These are phyloP conservation scores for Takashimella tepidaria DNA, from an alignment of 1,284 basidiomycete genomes.

Conservation along the genomic window DNA sequence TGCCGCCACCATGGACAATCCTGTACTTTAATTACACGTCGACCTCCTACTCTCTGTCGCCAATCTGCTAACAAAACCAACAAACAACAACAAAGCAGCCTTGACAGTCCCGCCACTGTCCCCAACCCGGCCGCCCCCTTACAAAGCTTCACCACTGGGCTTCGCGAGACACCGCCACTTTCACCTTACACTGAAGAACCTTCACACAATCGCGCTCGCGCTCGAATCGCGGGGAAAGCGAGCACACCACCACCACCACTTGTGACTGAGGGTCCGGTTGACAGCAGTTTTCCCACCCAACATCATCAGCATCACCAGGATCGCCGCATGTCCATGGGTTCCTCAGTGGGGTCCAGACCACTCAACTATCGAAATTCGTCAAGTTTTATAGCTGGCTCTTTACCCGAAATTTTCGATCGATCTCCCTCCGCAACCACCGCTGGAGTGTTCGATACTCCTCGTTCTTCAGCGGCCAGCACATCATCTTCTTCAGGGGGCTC, in stretches of 20 bases:
- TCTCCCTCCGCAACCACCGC: background rate
- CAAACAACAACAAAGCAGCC: too few relatives aligned
- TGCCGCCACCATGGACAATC: background rate
- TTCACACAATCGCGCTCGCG: too few relatives aligned
- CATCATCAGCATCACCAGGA: too few relatives aligned
- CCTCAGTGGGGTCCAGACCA: too few relatives aligned
- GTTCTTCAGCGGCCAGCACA: conserved; percentile 6
- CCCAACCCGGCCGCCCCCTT: background rate
- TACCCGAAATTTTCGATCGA: background rate
- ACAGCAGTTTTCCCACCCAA: background rate
- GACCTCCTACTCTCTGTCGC: background rate
- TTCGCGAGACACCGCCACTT: background rate
- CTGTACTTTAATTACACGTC: background rate
- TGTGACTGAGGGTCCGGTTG: background rate
- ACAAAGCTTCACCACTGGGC: background rate
- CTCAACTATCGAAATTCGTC: too few relatives aligned
- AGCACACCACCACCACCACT: background rate
- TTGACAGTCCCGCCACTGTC: background rate
- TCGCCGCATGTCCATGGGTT: background rate
- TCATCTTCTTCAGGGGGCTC: conserved; percentile 14
- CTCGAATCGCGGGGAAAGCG: background rate
- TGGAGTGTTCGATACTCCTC: background rate
- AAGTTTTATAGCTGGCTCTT: too few relatives aligned
- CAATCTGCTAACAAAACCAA: background rate
- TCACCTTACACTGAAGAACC: background rate